phyloP scores from a whole-genome alignment of 2,329 filamentous ascomycete genomes.

The Pseudogymnoascus sp. region DNA sequence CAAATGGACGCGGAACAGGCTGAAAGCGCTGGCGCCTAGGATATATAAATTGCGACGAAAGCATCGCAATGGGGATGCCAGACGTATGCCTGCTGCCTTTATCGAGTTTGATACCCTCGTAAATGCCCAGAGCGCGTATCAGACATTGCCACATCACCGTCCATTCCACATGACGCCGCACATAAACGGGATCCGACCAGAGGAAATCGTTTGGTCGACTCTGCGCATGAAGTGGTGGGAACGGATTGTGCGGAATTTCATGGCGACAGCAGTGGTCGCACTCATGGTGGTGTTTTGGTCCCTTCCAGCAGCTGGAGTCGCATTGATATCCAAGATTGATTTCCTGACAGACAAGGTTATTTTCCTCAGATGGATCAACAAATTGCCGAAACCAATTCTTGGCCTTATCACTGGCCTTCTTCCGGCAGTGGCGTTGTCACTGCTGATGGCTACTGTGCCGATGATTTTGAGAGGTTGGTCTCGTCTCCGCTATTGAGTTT shows the following conservation, averaged over 20 bases:
- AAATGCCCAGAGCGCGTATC: slow-evolving; percentile 59
- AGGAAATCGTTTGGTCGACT: slow-evolving; percentile 62
- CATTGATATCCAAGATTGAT: slow-evolving; percentile 58
- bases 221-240: slow-evolving; percentile 58
- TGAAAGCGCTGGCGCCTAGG: slow-evolving; percentile 29
- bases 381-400: slow-evolving; percentile 47
- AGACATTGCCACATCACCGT: slow-evolving; percentile 58
- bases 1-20: slow-evolving; percentile 31
- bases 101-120: slow-evolving; percentile 58
- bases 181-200: slow-evolving; percentile 55
- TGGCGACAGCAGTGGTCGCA: slow-evolving; percentile 46
- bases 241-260: slow-evolving; percentile 48
- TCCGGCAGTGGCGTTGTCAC: slow-evolving; percentile 52
- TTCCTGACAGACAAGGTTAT: slow-evolving; percentile 45
- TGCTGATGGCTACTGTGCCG: slow-evolving; percentile 56
- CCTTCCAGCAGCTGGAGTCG: slow-evolving; percentile 59
- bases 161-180: slow-evolving; percentile 55
- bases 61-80: slow-evolving; percentile 42
- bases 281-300: slow-evolving; percentile 62
- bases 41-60: slow-evolving; percentile 30
- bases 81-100: slow-evolving; percentile 54
- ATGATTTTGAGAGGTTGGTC: slow-evolving; percentile 51
- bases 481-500: neutral
- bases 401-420: slow-evolving; percentile 59
- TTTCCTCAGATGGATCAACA: slow-evolving; percentile 52